phyloP scores from a whole-genome alignment of 2,329 filamentous ascomycete genomes.

The Gliomastix tumulicola region DNA sequence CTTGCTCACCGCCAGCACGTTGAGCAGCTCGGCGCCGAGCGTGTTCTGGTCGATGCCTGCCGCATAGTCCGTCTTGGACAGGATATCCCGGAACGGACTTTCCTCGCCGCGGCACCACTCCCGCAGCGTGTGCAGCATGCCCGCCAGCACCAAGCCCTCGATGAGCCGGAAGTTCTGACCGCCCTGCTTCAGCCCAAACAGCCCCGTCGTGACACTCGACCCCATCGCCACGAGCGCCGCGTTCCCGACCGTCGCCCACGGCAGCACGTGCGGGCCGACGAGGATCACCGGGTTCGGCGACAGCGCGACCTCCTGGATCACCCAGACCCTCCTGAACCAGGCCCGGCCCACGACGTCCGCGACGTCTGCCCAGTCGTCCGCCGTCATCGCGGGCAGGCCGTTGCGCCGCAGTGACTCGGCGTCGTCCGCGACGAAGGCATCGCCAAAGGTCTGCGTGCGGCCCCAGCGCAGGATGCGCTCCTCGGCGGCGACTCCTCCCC shows the following conservation, averaged over 20 bases:
- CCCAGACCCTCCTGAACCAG: conserved; percentile 19
- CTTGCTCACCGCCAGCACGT: conserved; percentile 9
- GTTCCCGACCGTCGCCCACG: conserved; percentile 10
- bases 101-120: conserved; percentile 10
- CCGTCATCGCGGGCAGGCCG: conserved; percentile 9
- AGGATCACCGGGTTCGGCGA: conserved; percentile 10
- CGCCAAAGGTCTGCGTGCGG: conserved; percentile 6
- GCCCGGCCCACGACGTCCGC: conserved; percentile 9
- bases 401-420: conserved; percentile 7
- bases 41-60: conserved; percentile 7
- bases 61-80: conserved; percentile 6
- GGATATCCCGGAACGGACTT: conserved; percentile 5
- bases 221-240: conserved; percentile 6
- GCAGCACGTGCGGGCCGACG: conserved; percentile 9
- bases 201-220: conserved; percentile 9
- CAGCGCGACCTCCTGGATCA: conserved; percentile 17
- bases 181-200: conserved; percentile 2
- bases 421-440: conserved; percentile 11
- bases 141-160: conserved; percentile 8
- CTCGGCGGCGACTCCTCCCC: conserved; percentile 4
- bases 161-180: conserved; percentile 4
- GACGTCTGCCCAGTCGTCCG: conserved; percentile 8
- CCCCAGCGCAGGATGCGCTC: conserved; percentile 9
- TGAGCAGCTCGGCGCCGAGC: conserved; percentile 5
- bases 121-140: conserved; percentile 9